Conservation (phyloP, 2,329 filamentous ascomycete genomes). For the Gnomoniopsis smithogilvyi region DNA sequence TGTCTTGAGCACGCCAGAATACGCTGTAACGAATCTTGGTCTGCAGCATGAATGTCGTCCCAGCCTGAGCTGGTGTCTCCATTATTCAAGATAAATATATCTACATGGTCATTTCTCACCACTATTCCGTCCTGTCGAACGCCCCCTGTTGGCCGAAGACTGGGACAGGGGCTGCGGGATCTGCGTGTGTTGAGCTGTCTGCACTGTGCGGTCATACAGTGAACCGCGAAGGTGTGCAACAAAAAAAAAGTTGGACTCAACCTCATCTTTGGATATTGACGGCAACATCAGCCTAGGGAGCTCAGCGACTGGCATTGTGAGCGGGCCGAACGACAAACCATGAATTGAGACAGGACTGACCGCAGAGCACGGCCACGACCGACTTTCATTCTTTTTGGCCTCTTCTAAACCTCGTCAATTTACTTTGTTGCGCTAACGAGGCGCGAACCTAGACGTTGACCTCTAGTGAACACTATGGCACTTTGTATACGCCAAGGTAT, state of each 20-base stretch:
- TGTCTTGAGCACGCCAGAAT: too few species aligned
- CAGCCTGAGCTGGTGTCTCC: too few species aligned
- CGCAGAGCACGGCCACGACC: too few species aligned
- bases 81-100: too few species aligned
- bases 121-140: too few species aligned
- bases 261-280: not conserved
- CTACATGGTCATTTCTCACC: too few species aligned
- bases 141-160: not conserved
- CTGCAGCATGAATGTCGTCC: too few species aligned
- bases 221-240: not conserved
- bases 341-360: not conserved
- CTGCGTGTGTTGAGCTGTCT: not conserved
- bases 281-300: not conserved
- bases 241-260: slow-evolving; percentile 9
- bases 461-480: not conserved
- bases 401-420: not conserved
- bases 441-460: not conserved
- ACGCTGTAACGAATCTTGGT: too few species aligned
- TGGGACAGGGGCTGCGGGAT: not conserved
- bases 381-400: too few species aligned
- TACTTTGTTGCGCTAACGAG: not conserved
- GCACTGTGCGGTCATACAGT: not conserved
- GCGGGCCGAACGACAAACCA: not conserved
- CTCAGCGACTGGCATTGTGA: not conserved
- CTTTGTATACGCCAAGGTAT: not conserved